phyloP scores from a whole-genome alignment of 352 stramenopile species.

The Phytophthora pini region DNA sequence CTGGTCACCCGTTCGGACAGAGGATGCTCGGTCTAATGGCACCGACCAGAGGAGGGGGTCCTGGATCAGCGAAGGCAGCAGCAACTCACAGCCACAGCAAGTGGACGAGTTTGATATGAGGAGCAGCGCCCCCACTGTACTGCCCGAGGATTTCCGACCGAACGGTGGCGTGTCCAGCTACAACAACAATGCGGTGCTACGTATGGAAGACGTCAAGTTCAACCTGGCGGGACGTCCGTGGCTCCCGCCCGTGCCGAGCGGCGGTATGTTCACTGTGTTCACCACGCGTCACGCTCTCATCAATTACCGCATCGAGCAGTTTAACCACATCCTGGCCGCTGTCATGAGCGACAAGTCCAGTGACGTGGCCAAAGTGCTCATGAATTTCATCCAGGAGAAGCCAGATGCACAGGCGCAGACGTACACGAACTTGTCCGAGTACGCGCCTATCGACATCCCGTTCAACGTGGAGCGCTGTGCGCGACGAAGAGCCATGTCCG shows the following conservation, averaged over 20 bases:
- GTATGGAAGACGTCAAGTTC: conserved; percentile 63
- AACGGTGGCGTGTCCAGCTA: conserved; percentile 41
- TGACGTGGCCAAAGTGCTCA: conserved; percentile 65
- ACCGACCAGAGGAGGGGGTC: conserved; percentile 30
- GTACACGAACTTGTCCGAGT: conserved; percentile 80
- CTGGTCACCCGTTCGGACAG: conserved; percentile 52
- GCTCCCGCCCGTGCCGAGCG: conserved; percentile 58
- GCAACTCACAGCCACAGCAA: conserved; percentile 21
- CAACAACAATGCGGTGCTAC: conserved; percentile 50
- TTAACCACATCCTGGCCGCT: conserved; percentile 74
- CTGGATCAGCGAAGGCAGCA: conserved; percentile 38
- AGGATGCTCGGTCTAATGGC: conserved; percentile 30
- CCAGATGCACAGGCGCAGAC: conserved; percentile 55
- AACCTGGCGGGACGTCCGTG: conserved; percentile 53
- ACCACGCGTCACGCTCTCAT: conserved; percentile 66
- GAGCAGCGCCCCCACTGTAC: conserved; percentile 27
- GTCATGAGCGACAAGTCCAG: conserved; percentile 71
- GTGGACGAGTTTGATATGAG: conserved; percentile 35
- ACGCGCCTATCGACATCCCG: conserved; percentile 74
- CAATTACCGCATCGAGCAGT: conserved; percentile 66
- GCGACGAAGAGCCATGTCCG: conserved; percentile 66
- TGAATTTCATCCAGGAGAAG: conserved; percentile 84
- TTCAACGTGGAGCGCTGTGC: conserved; percentile 70
- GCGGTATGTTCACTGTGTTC: conserved; percentile 70
- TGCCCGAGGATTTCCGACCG: conserved; percentile 19